Evolutionary conservation across 2,329 filamentous ascomycete genomes (phyloP).

Genomic region (Nemania serpens): DNA sequence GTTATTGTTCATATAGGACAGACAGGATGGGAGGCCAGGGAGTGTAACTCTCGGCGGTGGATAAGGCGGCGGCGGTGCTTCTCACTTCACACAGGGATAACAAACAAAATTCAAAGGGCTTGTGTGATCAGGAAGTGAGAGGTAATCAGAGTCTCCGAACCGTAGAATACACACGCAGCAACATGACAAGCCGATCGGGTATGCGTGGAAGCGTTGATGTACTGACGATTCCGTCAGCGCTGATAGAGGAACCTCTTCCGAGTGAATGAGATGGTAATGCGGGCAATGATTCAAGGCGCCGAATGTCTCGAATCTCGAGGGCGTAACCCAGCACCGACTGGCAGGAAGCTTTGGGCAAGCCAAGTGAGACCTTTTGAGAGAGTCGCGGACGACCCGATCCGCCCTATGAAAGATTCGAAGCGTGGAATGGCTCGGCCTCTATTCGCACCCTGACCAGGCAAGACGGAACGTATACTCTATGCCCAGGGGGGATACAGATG

Average conservation of each 20-base stretch:
- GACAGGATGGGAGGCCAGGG: not conserved
- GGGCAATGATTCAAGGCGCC: conserved; percentile 7
- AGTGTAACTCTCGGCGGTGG: too few species aligned
- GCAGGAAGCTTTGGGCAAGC: conserved; percentile 7
- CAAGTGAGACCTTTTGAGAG: conserved; percentile 1
- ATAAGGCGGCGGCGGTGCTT: not conserved
- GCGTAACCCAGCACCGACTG: conserved; percentile 2
- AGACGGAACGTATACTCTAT: not conserved
- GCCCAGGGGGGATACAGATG: not conserved
- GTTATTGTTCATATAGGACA: conserved; percentile 5
- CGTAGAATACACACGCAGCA: conserved; percentile 26
- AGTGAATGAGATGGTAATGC: not conserved
- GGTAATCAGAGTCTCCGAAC: conserved; percentile 24
- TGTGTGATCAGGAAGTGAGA: conserved; percentile 9
- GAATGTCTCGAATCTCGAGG: conserved; percentile 24
- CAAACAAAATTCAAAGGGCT: not conserved
- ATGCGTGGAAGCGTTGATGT: conserved; percentile 28
- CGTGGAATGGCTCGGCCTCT: not conserved
- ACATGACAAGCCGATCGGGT: not conserved
- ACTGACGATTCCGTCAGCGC: conserved; percentile 20
- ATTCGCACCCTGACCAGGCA: not conserved
- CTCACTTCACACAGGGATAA: not conserved
- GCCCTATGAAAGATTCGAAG: conserved; percentile 7
- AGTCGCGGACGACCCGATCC: not conserved
- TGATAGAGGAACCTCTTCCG: conserved; percentile 5